phyloP scores from a whole-genome alignment of 106 monocot species.

The Posidonia australis region DNA sequence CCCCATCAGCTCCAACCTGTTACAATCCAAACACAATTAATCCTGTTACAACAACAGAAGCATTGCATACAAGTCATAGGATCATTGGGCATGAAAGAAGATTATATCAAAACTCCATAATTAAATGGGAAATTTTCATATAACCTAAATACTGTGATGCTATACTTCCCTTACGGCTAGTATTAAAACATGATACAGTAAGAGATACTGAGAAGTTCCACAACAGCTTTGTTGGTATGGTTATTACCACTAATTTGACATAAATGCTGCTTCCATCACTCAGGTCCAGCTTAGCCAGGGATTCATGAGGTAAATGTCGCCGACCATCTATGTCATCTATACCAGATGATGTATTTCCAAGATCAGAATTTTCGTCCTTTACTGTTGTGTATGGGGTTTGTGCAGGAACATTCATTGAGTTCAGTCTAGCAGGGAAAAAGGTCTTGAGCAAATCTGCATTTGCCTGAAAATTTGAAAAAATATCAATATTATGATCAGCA shows the following conservation, averaged over 20 bases:
- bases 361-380: conserved; percentile 3
- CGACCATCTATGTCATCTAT: conserved; percentile 1
- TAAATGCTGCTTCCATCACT: conserved; percentile 53
- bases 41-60: background rate
- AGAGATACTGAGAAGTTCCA: background rate
- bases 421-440: conserved; percentile 50
- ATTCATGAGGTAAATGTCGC: conserved; percentile 14
- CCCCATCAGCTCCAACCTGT: conserved; percentile 98
- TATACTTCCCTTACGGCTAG: too few relatives aligned
- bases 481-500: background rate
- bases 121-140: too few relatives aligned
- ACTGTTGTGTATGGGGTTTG: conserved; percentile 8
- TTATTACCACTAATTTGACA: conserved; percentile 88
- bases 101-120: background rate
- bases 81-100: background rate
- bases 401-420: conserved; percentile 44
- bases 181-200: background rate
- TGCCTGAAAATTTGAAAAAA: conserved; percentile 12
- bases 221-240: background rate
- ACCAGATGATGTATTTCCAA: conserved; percentile 4
- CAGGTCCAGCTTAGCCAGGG: conserved; percentile 52
- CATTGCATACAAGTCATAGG: background rate
- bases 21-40: background rate
- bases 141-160: too few relatives aligned
- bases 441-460: conserved; percentile 34